A percentile compares a stretch with the other conserved stretches of the same genome.
Conservation (phyloP, 2,329 filamentous ascomycete genomes). For the Achaetomium macrosporum region DNA sequence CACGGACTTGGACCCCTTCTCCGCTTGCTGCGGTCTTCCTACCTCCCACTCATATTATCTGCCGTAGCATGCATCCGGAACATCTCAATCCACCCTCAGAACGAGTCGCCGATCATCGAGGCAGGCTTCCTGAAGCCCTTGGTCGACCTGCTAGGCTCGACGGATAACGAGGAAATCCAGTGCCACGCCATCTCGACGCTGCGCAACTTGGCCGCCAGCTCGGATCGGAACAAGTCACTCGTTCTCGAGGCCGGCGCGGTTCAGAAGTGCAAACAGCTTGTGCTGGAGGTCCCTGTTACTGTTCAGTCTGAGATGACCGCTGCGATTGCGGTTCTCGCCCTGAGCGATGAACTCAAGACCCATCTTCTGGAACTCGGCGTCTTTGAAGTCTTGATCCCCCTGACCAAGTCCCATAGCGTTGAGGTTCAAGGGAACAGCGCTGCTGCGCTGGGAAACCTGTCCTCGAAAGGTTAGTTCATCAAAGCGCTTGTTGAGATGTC, state of each 20-base stretch:
- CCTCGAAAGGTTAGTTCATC: slow-evolving; percentile 70
- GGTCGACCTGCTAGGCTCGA: slow-evolving; percentile 88
- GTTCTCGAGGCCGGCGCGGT: slow-evolving; percentile 94
- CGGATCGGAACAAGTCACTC: slow-evolving; percentile 96
- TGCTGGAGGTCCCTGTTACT: slow-evolving; percentile 84
- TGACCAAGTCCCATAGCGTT: slow-evolving; percentile 92
- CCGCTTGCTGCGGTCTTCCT: slow-evolving; percentile 87
- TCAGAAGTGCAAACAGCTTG: slow-evolving; percentile 96
- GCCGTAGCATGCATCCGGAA: slow-evolving; percentile 98
- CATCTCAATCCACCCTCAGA: slow-evolving; percentile 95
- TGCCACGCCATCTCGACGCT: slow-evolving; percentile 97
- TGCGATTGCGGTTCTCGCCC: slow-evolving; percentile 91
- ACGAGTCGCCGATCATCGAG: slow-evolving; percentile 98
- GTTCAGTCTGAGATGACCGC: slow-evolving; percentile 99
- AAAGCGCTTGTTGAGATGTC: not conserved
- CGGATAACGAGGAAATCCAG: slow-evolving; percentile 97
- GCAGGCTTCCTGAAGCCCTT: slow-evolving; percentile 91
- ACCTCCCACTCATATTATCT: slow-evolving; percentile 90
- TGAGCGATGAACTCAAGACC: slow-evolving; percentile 92
- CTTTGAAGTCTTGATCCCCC: slow-evolving; percentile 90
- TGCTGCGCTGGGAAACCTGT: slow-evolving; percentile 89
- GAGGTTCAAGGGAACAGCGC: slow-evolving; percentile 98
- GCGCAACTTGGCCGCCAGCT: slow-evolving; percentile 91
- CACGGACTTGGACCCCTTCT: slow-evolving; percentile 80
- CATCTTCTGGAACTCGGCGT: slow-evolving; percentile 87